phyloP scores from a whole-genome alignment of 2,329 filamentous ascomycete genomes.

The Dendryphion nanum region DNA sequence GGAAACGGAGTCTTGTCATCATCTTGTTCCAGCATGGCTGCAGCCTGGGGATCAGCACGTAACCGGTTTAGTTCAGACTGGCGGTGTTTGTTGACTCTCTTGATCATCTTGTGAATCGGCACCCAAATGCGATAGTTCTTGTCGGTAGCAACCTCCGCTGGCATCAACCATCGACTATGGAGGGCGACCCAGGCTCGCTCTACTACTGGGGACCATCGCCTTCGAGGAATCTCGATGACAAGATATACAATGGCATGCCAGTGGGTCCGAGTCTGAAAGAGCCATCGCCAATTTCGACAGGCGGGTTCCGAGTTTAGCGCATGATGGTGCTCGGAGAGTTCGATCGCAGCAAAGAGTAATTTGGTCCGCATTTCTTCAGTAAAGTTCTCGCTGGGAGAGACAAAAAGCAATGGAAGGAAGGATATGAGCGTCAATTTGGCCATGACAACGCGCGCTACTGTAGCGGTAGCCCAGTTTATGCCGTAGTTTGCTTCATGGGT shows the following conservation, averaged over 20 bases:
- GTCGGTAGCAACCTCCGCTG: slow-evolving; percentile 24
- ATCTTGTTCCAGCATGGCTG: slow-evolving; percentile 15
- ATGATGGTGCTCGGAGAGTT: slow-evolving; percentile 49
- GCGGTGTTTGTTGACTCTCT: slow-evolving; percentile 31
- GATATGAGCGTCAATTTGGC: slow-evolving; percentile 50
- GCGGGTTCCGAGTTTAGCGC: slow-evolving; percentile 12
- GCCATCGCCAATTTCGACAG: slow-evolving; percentile 17
- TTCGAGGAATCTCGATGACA: slow-evolving; percentile 12
- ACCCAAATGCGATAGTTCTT: slow-evolving; percentile 37
- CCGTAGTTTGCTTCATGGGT: slow-evolving; percentile 25
- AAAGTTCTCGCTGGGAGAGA: slow-evolving; percentile 23
- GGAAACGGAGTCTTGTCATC: slow-evolving; percentile 12
- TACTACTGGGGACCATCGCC: slow-evolving; percentile 13
- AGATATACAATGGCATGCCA: slow-evolving; percentile 18
- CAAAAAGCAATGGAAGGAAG: slow-evolving; percentile 17
- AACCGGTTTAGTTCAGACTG: slow-evolving; percentile 31
- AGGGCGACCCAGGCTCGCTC: slow-evolving; percentile 19
- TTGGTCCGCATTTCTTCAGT: slow-evolving; percentile 41
- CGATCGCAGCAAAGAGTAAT: slow-evolving; percentile 52
- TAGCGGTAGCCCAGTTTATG: slow-evolving; percentile 40
- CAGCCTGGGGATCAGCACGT: slow-evolving; percentile 21
- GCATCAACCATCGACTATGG: slow-evolving; percentile 44
- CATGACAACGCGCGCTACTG: slow-evolving; percentile 50
- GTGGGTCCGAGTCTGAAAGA: slow-evolving; percentile 19
- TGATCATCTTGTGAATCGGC: slow-evolving; percentile 33